Evolutionary conservation across 116 monocot species (phyloP).

Genomic region (Thalassia testudinum): DNA sequence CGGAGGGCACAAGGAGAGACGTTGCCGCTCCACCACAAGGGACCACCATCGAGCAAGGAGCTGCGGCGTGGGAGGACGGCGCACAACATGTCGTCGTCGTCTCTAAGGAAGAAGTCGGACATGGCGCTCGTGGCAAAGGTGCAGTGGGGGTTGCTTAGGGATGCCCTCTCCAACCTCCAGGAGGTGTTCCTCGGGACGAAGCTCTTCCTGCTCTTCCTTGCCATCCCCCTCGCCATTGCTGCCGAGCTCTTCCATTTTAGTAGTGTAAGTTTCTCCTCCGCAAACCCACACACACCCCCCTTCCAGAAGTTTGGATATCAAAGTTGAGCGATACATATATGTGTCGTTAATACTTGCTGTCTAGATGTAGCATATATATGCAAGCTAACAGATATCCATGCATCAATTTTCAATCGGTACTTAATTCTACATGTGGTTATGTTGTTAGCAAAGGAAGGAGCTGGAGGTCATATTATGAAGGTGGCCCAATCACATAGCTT

Average conservation of each 20-base stretch:
- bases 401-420: no score
- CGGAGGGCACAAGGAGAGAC: neutral
- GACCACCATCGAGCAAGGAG: slow-evolving; percentile 8
- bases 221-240: slow-evolving; percentile 51
- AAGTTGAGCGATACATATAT: no score
- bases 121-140: slow-evolving; percentile 25
- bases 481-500: no score
- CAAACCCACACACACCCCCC: neutral
- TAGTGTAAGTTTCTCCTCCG: slow-evolving; percentile 10
- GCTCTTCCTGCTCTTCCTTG: slow-evolving; percentile 48
- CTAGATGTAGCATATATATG: no score
- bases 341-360: neutral
- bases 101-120: slow-evolving; percentile 39
- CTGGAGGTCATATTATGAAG: no score
- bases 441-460: no score
- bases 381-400: no score
- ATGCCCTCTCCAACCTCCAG: slow-evolving; percentile 21
- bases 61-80: slow-evolving; percentile 19
- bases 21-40: neutral
- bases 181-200: slow-evolving; percentile 68
- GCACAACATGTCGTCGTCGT: slow-evolving; percentile 28
- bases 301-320: no score
- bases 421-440: no score
- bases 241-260: slow-evolving; percentile 20
- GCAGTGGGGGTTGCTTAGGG: slow-evolving; percentile 7